Evolutionary conservation across 129 eudicot genomes (phyloP).

Genomic region (Saussurea involucrata): DNA sequence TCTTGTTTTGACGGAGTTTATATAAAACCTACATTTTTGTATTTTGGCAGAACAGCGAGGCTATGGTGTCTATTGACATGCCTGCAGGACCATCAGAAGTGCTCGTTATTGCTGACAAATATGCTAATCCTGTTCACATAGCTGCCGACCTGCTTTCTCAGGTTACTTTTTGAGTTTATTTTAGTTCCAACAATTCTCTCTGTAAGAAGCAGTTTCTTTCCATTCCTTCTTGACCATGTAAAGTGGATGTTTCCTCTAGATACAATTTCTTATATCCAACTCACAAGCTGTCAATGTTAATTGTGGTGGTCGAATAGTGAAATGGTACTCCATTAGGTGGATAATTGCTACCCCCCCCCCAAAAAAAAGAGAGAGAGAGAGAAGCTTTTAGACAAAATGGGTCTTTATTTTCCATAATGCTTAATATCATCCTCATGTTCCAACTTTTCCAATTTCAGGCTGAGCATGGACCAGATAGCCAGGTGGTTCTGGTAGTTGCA

Average conservation of each 20-base stretch:
- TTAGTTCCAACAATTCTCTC: not conserved
- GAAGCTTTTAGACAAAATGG: too few relatives aligned
- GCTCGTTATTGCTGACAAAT: constrained; percentile 94
- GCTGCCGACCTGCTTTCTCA: constrained; percentile 98
- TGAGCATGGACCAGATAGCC: constrained; percentile 99
- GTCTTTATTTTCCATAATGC: not conserved
- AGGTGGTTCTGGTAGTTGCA: constrained; percentile 91
- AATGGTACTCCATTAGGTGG: not conserved
- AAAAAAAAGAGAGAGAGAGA: too few relatives aligned
- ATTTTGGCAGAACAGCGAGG: constrained; percentile 83
- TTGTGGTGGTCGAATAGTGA: not conserved
- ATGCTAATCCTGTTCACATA: constrained; percentile 86
- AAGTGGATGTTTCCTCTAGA: not conserved
- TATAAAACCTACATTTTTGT: constrained; percentile 1
- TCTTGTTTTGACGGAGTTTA: constrained; percentile 3
- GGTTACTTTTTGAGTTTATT: constrained; percentile 34
- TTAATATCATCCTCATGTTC: constrained; percentile 12
- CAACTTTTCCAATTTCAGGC: constrained; percentile 58
- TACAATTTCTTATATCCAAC: not conserved
- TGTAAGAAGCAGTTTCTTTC: not conserved
- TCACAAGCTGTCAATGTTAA: not conserved
- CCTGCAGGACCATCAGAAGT: constrained; percentile 99
- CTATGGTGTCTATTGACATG: constrained; percentile 99
- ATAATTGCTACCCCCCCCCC: not conserved
- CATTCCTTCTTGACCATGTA: not conserved